phyloP scores from a whole-genome alignment of 345 rosid species.

The Linum trigynum region DNA sequence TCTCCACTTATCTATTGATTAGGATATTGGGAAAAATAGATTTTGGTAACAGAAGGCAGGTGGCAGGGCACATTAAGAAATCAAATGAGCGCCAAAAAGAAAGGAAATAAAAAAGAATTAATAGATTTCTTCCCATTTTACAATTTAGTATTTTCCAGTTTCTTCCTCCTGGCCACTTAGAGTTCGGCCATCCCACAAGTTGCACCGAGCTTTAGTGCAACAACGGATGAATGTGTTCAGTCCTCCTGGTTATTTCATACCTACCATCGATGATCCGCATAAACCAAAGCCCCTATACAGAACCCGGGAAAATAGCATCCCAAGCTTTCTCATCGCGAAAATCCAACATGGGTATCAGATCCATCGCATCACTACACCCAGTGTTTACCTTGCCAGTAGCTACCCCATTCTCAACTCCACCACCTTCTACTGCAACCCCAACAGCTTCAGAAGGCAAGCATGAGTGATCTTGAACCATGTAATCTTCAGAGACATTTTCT shows the following conservation, averaged over 20 bases:
- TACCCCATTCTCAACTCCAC: too few species aligned
- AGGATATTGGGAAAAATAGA: too few species aligned
- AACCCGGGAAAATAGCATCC: constrained; percentile 28
- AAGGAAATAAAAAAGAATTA: too few species aligned
- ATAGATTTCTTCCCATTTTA: too few species aligned
- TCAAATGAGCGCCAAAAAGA: too few species aligned
- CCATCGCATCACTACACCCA: constrained; percentile 23
- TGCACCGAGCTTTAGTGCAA: not conserved
- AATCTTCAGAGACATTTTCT: too few species aligned
- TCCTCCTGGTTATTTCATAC: not conserved
- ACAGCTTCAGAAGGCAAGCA: constrained; percentile 16
- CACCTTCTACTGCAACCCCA: not conserved
- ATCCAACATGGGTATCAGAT: constrained; percentile 33
- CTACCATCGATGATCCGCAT: constrained; percentile 13
- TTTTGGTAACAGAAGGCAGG: too few species aligned
- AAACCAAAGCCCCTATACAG: constrained; percentile 22
- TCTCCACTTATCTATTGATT: too few species aligned
- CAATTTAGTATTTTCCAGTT: too few species aligned
- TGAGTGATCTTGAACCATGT: not conserved
- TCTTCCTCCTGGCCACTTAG: too few species aligned
- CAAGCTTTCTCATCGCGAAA: constrained; percentile 31
- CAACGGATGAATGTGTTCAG: not conserved
- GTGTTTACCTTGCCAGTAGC: not conserved
- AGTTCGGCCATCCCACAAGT: not conserved
- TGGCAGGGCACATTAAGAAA: too few species aligned